phyloP scores from a whole-genome alignment of 2,329 filamentous ascomycete genomes.

The Drechslerella coelobrocha region DNA sequence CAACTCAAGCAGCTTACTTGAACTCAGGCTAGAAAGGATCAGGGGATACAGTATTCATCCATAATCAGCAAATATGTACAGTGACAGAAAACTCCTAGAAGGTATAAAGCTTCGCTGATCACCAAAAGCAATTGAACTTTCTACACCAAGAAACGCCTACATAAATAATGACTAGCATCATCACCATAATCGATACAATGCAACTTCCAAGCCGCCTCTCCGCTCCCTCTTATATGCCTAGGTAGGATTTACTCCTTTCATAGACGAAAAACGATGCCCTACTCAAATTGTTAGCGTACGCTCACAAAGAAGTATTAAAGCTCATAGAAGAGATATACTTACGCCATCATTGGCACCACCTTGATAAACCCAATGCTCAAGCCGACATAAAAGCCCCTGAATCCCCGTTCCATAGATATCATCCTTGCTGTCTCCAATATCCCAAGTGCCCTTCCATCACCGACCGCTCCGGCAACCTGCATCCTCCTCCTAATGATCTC shows the following conservation, averaged over 20 bases:
- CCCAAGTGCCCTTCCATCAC: constrained; percentile 79
- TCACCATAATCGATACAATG: not conserved
- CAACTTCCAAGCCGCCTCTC: too few relatives aligned
- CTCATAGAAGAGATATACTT: constrained; percentile 51
- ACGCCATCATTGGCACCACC: constrained; percentile 84
- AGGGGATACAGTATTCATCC: too few relatives aligned
- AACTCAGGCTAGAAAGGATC: too few relatives aligned
- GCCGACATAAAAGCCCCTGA: constrained; percentile 87
- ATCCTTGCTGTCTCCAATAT: constrained; percentile 78
- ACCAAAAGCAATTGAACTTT: too few relatives aligned
- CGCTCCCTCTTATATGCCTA: constrained; percentile 59
- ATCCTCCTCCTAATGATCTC: constrained; percentile 91
- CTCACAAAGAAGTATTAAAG: not conserved
- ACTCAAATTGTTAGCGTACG: constrained; percentile 22
- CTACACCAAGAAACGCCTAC: too few relatives aligned
- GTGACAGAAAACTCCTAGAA: too few relatives aligned
- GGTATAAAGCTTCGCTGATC: too few relatives aligned
- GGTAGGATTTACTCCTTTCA: constrained; percentile 67
- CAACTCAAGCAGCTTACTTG: too few relatives aligned
- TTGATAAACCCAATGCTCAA: constrained; percentile 95
- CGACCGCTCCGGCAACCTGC: constrained; percentile 94
- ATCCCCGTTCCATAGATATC: constrained; percentile 77
- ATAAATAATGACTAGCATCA: too few relatives aligned
- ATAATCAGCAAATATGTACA: too few relatives aligned
- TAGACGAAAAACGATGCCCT: constrained; percentile 71